Base-by-base conservation (phyloP, 768 basidiomycete genomes). In the Leccinum subgranulosum region DNA sequence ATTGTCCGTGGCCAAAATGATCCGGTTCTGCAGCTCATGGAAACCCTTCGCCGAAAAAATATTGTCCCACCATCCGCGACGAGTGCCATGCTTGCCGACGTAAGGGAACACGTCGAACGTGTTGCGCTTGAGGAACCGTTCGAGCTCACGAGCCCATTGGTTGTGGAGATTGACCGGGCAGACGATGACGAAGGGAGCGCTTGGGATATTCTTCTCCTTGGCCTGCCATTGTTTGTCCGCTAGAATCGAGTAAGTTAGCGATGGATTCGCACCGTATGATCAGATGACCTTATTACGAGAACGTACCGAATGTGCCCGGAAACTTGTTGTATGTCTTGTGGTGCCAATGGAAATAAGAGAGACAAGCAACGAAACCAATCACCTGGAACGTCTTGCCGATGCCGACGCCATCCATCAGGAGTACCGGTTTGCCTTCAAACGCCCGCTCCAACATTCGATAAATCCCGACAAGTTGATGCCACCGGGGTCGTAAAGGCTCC, bases 401-500 rank as follows among this genome's bases (percentile, higher is more conserved):
- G 0, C 69, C 64, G 0, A 71, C 65, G 0, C 60, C 58, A 33
- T 71, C 69, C 68, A 71, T 68, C 0, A 69, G 45, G 0, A 70
- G 33, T 2, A 69, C 46, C 0, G 59, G 59, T 11, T 56, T 1
- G 0, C 39, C 27, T 1, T 59, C n/a, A 2, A 66, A 54, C 0
- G 49, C 36, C 0, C 52, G 31, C 15, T 64, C 17, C 0, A 68
- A 12, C 57, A 71, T 64, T n/a, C 59, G 49, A 48, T 57, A 33
- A 5, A 71, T 65, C 0, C 66, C 58, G 1, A 68, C 39, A 0
- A 69, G 51, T 34, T 69, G 62, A 49, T 68, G 67, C 66, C 66
- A 68, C 0, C 54, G 15, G 0, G 59, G 62, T 0, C 17, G n/a
- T 2, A 69, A 48, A 1, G 12, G 21, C n/a, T 54, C 31, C 2